Evolutionary conservation across 371 early-diverging fungal genomes (phyloP).

Genomic region (Rhizomucor miehei): DNA sequence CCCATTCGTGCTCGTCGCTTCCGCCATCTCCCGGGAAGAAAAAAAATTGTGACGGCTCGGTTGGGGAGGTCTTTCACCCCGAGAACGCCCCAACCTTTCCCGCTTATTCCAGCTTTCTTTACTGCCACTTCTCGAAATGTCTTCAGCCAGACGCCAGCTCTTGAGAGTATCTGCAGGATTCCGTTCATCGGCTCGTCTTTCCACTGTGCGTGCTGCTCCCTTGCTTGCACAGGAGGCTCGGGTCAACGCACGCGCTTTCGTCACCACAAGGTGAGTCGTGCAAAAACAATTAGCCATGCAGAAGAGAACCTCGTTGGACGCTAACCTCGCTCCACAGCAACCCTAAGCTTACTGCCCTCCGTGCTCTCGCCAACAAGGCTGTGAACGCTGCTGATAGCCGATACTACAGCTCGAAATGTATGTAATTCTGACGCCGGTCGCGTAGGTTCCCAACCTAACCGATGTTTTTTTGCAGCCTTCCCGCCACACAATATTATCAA

Average conservation of each 20-base stretch:
- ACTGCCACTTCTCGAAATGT: conserved; percentile 13
- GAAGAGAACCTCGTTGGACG: not conserved
- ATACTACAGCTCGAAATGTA: conserved; percentile 65
- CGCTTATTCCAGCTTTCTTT: conserved; percentile 7
- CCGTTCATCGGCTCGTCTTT: conserved; percentile 35
- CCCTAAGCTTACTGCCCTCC: conserved; percentile 45
- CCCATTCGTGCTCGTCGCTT: no score
- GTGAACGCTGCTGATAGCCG: conserved; percentile 25
- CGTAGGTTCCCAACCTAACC: conserved; percentile 1
- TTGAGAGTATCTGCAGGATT: conserved; percentile 33
- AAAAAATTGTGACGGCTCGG: no score
- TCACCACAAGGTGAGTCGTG: conserved; percentile 28
- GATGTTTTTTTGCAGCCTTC: conserved; percentile 48
- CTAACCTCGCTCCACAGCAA: conserved; percentile 20
- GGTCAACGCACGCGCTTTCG: conserved; percentile 32
- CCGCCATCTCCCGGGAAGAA: no score
- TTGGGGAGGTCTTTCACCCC: no score
- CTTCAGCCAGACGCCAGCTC: conserved; percentile 47
- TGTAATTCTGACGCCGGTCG: conserved; percentile 11
- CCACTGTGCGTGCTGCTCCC: conserved; percentile 31
- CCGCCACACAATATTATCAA: conserved; percentile 89
- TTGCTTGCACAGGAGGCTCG: conserved; percentile 27
- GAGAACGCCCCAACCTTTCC: conserved; percentile 2
- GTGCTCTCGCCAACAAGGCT: conserved; percentile 32
- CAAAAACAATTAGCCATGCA: not conserved